These are phyloP conservation scores for Penicillium capsulatum DNA, from an alignment of 2,329 filamentous ascomycete genomes.

Conservation along the genomic window DNA sequence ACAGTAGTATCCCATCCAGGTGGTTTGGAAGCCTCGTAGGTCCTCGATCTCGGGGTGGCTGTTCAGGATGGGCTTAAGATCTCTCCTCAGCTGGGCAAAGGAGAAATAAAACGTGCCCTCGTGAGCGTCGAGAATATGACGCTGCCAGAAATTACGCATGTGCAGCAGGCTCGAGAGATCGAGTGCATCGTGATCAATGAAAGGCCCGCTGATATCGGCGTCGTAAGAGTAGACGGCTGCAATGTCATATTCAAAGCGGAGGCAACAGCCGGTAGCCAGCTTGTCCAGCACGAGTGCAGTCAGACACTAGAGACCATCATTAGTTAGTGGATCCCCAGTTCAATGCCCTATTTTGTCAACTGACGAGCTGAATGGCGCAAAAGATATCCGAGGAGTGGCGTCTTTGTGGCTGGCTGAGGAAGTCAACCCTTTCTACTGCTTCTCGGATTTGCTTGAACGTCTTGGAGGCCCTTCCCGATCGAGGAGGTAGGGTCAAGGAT, in stretches of 20 bases:
- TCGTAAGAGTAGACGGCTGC: slow-evolving; percentile 26
- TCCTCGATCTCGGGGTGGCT: slow-evolving; percentile 8
- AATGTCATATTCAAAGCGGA: slow-evolving; percentile 33
- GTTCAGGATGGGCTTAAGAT: slow-evolving; percentile 20
- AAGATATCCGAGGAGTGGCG: slow-evolving; percentile 21
- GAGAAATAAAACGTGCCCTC: slow-evolving; percentile 27
- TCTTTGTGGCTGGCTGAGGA: slow-evolving; percentile 24
- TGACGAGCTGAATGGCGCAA: slow-evolving; percentile 32
- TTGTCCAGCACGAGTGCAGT: slow-evolving; percentile 35
- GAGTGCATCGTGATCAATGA: slow-evolving; percentile 19
- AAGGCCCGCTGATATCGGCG: slow-evolving; percentile 1
- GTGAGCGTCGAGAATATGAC: slow-evolving; percentile 32
- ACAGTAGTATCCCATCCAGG: slow-evolving; percentile 38
- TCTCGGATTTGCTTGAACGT: slow-evolving; percentile 21
- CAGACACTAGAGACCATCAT: slow-evolving; percentile 22
- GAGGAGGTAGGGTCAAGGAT: slow-evolving; percentile 7
- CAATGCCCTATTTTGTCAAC: too few species aligned
- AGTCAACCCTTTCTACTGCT: slow-evolving; percentile 16
- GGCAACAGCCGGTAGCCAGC: slow-evolving; percentile 19
- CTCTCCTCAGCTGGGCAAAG: slow-evolving; percentile 17
- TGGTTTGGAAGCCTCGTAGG: slow-evolving; percentile 8
- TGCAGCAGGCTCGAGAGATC: slow-evolving; percentile 34
- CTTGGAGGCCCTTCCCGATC: slow-evolving; percentile 14
- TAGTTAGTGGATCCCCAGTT: too few species aligned
- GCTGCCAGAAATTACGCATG: slow-evolving; percentile 43